phyloP scores from a whole-genome alignment of 2,329 filamentous ascomycete genomes.

The Fusarium guadeloupense region DNA sequence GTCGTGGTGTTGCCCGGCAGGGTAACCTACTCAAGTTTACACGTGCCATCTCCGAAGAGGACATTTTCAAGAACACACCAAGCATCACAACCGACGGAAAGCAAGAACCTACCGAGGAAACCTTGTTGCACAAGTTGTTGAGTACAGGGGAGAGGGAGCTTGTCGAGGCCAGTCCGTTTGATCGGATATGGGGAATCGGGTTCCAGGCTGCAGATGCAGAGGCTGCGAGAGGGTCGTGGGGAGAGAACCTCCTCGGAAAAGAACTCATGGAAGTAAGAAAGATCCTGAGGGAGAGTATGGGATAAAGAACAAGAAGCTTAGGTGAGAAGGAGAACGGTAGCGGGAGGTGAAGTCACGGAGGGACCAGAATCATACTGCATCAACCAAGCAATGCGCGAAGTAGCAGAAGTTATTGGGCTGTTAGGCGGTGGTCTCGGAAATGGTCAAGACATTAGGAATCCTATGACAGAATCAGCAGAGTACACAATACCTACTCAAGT shows the following conservation, averaged over 20 bases:
- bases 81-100: slow-evolving; percentile 23
- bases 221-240: slow-evolving; percentile 62
- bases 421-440: too few species aligned
- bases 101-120: slow-evolving; percentile 46
- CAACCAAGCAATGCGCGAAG: not conserved
- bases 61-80: slow-evolving; percentile 38
- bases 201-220: slow-evolving; percentile 62
- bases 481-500: too few species aligned
- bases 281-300: slow-evolving; percentile 57
- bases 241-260: slow-evolving; percentile 71
- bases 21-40: slow-evolving; percentile 70
- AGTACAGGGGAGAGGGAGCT: slow-evolving; percentile 67
- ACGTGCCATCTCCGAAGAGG: slow-evolving; percentile 46
- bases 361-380: not conserved
- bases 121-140: slow-evolving; percentile 60
- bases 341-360: not conserved
- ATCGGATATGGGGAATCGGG: slow-evolving; percentile 74
- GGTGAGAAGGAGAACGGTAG: not conserved
- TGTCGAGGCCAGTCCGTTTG: slow-evolving; percentile 68
- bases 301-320: not conserved
- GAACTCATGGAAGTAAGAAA: slow-evolving; percentile 67
- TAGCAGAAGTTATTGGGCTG: too few species aligned
- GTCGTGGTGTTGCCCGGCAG: slow-evolving; percentile 63
- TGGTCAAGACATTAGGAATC: too few species aligned
- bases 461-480: too few species aligned